Conservation (phyloP, 495 filamentous ascomycete species). For the Podospora pseudocomata region DNA sequence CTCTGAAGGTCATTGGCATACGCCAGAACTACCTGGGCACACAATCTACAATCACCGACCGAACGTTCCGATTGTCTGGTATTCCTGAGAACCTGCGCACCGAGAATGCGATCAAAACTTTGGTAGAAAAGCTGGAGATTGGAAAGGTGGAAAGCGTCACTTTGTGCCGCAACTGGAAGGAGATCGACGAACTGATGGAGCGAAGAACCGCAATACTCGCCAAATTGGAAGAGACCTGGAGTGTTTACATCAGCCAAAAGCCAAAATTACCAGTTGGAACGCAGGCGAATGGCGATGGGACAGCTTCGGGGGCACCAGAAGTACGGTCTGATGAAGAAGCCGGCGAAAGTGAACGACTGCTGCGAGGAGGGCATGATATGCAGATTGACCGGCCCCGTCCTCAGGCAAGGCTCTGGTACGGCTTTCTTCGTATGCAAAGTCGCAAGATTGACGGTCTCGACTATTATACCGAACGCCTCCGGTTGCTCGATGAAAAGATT, state of each 20-base stretch:
- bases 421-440: conserved; percentile 67
- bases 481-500: conserved; percentile 75
- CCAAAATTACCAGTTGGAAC: conserved; percentile 10
- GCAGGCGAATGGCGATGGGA: conserved; percentile 16
- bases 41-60: conserved; percentile 89
- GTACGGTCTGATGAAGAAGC: conserved; percentile 38
- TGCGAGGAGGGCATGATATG: conserved; percentile 43
- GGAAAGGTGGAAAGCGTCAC: conserved; percentile 91
- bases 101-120: conserved; percentile 78
- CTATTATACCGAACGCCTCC: conserved; percentile 86
- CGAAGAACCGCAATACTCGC: conserved; percentile 61
- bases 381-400: conserved; percentile 52
- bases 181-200: conserved; percentile 72
- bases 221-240: conserved; percentile 83
- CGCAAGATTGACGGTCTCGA: conserved; percentile 84
- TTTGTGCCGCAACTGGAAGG: conserved; percentile 81
- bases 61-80: conserved; percentile 86
- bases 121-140: conserved; percentile 82
- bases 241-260: conserved; percentile 51
- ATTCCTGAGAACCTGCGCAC: conserved; percentile 77
- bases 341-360: conserved; percentile 47
- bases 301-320: neutral
- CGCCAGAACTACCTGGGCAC: conserved; percentile 89
- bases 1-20: conserved; percentile 73
- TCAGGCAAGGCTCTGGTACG: conserved; percentile 71